Percentiles rank a stretch among this genome's conserved stretches.
Evolutionary conservation across 164 flowering plant species (phyloP).

Genomic region (Dillenia turbinata): DNA sequence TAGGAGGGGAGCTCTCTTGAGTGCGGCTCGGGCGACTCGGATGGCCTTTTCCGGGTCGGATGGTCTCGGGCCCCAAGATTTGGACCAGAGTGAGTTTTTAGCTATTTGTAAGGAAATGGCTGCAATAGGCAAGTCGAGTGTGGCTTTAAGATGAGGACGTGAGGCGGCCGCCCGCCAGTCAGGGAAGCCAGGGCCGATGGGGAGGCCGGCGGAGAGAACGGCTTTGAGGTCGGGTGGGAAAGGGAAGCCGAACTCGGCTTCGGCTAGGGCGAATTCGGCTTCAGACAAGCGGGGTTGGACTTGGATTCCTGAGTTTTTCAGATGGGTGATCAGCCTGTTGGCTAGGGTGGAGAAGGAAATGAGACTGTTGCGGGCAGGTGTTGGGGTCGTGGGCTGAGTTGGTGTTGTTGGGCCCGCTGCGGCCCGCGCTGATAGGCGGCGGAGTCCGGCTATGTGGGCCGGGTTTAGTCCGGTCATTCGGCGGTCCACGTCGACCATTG

Average conservation of each 20-base stretch:
- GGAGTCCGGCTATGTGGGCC: conserved; percentile 86
- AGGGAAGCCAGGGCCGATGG: conserved; percentile 86
- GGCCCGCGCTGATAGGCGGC: conserved; percentile 91
- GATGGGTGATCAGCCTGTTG: conserved; percentile 55
- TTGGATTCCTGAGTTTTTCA: conserved; percentile 47
- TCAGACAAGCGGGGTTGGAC: conserved; percentile 77
- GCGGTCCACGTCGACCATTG: conserved; percentile 96
- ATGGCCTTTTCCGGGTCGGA: conserved; percentile 80
- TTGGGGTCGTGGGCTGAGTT: conserved; percentile 24
- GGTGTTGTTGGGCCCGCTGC: conserved; percentile 36
- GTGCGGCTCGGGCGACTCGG: conserved; percentile 56
- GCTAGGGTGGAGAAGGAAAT: conserved; percentile 67
- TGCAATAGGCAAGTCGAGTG: conserved; percentile 81
- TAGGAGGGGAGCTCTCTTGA: conserved; percentile 73
- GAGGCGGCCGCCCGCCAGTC: conserved; percentile 78
- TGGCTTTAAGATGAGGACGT: conserved; percentile 61
- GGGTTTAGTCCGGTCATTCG: conserved; percentile 71
- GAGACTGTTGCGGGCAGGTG: conserved; percentile 51
- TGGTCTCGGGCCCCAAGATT: conserved; percentile 86
- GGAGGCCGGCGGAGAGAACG: conserved; percentile 75
- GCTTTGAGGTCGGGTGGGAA: conserved; percentile 94
- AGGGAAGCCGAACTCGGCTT: conserved; percentile 84
- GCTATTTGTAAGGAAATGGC: conserved; percentile 82
- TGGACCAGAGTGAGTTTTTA: conserved; percentile 70
- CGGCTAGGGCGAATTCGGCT: conserved; percentile 69